Base-by-base conservation (phyloP, 2,329 filamentous ascomycete species). In the Fusarium kyushuense region DNA sequence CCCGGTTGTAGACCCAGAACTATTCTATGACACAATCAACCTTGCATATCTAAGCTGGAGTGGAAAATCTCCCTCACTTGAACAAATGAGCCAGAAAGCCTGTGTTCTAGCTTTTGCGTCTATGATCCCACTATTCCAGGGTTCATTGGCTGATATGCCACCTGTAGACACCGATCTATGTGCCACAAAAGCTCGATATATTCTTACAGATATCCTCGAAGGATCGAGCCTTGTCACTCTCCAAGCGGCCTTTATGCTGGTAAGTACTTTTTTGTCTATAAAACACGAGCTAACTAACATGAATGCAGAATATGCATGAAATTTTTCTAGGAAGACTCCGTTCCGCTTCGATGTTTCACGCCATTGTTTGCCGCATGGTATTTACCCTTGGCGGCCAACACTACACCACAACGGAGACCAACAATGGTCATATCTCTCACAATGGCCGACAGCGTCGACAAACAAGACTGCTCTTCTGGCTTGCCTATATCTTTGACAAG, bases 401-500 rank as follows among this genome's bases (percentile, higher is more conserved):
- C 1, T 52, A 74, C 8, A 58, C 64, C 23, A 65, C 56, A 29
- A 55, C 61, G 5, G 54, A 62, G n/a, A 32, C 61, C 6, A 43
- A 54, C 10, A 38, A 63, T 2, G 58, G 56, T 3, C 58, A 56
- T 2, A 41, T 74, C 2, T 74, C 69, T 7, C 19, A 57, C 0
- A 33, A 66, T 10, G 75, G 76, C 43, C 76, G 77, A 3, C 70
- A 75, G 43, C 70, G 74, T 38, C 72, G 75, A 11, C 77, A 82
- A 30, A 64, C 81, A 0, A 77, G 82, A 5, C 70, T 76, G 30
- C 55, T 87, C 0, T 88, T 88, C 68, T 88, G 86, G 85, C 67
- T 87, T 8, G 83, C 82, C 63, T 88, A 86, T 58, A 78, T 78
- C 3, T 74, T 86, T 12, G 86, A 89, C 66, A 88, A 86, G 61